A percentile compares a stretch with the other conserved stretches of the same genome.
phyloP scores from a whole-genome alignment of 495 filamentous ascomycete genomes.

The Aspergillus panamensis region DNA sequence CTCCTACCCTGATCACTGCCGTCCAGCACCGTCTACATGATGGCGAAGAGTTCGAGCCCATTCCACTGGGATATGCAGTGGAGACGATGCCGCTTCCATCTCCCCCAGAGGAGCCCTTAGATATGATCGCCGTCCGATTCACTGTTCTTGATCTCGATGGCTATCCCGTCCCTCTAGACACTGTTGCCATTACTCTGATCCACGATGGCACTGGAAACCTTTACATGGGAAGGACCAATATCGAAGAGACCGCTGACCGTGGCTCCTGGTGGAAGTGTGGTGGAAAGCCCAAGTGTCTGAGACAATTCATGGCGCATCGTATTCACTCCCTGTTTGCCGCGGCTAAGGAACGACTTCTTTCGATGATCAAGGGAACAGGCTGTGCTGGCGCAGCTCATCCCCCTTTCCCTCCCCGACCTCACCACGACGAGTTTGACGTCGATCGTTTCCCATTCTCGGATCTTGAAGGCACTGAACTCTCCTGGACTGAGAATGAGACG shows the following conservation, averaged over 20 bases:
- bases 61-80: conserved; percentile 42
- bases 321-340: conserved; percentile 37
- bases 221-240: conserved; percentile 35
- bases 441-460: conserved; percentile 17
- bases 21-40: conserved; percentile 35
- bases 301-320: conserved; percentile 36
- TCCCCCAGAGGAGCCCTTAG: conserved; percentile 29
- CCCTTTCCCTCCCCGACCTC: conserved; percentile 8
- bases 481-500: conserved; percentile 16
- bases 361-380: conserved; percentile 34
- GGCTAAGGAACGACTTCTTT: conserved; percentile 38
- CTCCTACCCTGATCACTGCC: conserved; percentile 33
- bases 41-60: conserved; percentile 34
- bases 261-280: conserved; percentile 42
- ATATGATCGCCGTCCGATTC: conserved; percentile 41
- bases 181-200: conserved; percentile 43
- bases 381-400: conserved; percentile 14
- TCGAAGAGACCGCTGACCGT: conserved; percentile 37
- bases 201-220: conserved; percentile 35
- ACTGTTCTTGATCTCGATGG: conserved; percentile 49
- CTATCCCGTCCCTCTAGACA: conserved; percentile 49
- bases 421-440: conserved; percentile 12
- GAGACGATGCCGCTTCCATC: conserved; percentile 37
- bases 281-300: conserved; percentile 40
- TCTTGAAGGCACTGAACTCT: conserved; percentile 4